phyloP scores from a whole-genome alignment of 805 yeast species.

The Teunomyces stri region DNA sequence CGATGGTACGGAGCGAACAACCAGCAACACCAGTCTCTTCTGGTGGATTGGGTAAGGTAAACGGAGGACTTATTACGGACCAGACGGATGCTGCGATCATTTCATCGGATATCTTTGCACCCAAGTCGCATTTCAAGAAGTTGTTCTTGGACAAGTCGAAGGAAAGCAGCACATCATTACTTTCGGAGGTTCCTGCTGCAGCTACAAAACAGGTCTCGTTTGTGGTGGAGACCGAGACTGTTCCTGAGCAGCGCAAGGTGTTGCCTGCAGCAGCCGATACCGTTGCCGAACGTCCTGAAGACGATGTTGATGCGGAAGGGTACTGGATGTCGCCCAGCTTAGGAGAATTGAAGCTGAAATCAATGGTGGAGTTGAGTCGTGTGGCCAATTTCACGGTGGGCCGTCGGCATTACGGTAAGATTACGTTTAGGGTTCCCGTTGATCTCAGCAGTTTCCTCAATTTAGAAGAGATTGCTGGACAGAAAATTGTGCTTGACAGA shows the following conservation, averaged over 20 bases:
- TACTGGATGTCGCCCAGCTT: conserved; percentile 86
- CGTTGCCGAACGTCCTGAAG: conserved; percentile 14
- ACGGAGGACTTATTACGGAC: conserved; percentile 25
- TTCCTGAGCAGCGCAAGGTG: background rate
- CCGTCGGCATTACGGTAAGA: conserved; percentile 69
- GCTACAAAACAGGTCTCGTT: conserved; percentile 2
- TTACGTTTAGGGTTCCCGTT: conserved; percentile 77
- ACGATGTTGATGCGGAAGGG: conserved; percentile 60
- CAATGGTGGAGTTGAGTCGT: conserved; percentile 61
- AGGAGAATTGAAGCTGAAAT: conserved; percentile 55
- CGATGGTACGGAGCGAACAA: background rate
- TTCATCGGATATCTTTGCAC: conserved; percentile 69
- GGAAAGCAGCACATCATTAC: conserved; percentile 8
- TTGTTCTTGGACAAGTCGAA: conserved; percentile 50
- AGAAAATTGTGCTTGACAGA: conserved; percentile 57
- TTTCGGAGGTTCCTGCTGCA: conserved; percentile 3
- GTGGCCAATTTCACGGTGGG: conserved; percentile 74
- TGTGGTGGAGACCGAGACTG: background rate
- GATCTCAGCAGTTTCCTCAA: conserved; percentile 71
- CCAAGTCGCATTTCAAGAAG: conserved; percentile 52
- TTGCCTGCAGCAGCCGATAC: background rate
- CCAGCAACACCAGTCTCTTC: background rate
- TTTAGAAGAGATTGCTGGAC: conserved; percentile 63
- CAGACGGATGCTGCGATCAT: conserved; percentile 66
- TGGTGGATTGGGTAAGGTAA: conserved; percentile 5